These are phyloP conservation scores for Thielaviopsis populi DNA, from an alignment of 2,329 filamentous ascomycete genomes.

Conservation along the genomic window DNA sequence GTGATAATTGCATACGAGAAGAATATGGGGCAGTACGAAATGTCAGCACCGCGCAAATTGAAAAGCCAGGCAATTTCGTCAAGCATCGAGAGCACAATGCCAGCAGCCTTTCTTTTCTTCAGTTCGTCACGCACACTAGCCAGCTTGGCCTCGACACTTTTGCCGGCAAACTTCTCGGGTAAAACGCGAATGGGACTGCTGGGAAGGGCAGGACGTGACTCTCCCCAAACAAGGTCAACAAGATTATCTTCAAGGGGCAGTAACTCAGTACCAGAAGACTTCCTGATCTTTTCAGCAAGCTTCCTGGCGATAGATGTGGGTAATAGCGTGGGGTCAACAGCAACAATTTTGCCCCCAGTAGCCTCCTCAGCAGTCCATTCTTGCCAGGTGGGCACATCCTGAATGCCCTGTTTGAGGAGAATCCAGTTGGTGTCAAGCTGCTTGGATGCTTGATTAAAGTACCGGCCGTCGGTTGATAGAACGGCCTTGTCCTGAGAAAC, in stretches of 20 bases:
- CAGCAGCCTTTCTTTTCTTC: conserved; percentile 73
- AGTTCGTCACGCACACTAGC: conserved; percentile 78
- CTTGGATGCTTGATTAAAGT: conserved; percentile 90
- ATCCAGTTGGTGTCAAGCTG: conserved; percentile 87
- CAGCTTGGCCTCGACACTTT: conserved; percentile 68
- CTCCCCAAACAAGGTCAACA: conserved; percentile 79
- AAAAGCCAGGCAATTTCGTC: conserved; percentile 99
- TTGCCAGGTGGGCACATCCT: conserved; percentile 92
- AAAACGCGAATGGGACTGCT: conserved; percentile 62
- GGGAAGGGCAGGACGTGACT: conserved; percentile 56
- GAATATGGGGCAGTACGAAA: conserved; percentile 96
- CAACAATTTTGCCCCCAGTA: conserved; percentile 74
- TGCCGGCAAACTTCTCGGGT: conserved; percentile 60
- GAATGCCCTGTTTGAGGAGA: conserved; percentile 80
- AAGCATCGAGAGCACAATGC: conserved; percentile 84
- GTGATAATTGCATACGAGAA: conserved; percentile 92
- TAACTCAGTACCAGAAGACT: conserved; percentile 65
- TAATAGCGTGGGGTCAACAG: conserved; percentile 78
- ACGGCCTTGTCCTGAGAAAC: conserved; percentile 76
- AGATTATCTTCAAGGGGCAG: conserved; percentile 67
- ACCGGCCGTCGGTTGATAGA: conserved; percentile 85
- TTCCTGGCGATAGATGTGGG: conserved; percentile 50
- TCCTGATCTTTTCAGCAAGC: conserved; percentile 72
- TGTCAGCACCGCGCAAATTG: conserved; percentile 87
- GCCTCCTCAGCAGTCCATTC: conserved; percentile 86